Evolutionary conservation across 2,329 filamentous ascomycete species (phyloP).

Genomic region (Drechslerella coelobrocha): DNA sequence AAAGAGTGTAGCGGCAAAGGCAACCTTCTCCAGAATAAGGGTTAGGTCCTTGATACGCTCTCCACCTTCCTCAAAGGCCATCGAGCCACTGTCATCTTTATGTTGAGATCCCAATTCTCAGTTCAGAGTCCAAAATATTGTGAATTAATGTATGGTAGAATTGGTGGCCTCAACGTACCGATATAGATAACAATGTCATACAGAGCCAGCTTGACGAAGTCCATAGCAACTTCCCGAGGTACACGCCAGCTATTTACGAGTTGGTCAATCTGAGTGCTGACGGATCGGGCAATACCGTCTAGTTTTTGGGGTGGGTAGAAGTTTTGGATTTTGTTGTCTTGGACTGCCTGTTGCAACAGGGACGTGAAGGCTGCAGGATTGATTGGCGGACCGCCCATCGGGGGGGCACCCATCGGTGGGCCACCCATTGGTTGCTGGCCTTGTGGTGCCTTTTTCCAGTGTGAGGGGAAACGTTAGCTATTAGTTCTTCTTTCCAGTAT

Average conservation of each 20-base stretch:
- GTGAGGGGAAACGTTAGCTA: slow-evolving; percentile 4
- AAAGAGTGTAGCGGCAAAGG: slow-evolving; percentile 72
- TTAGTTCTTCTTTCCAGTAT: neutral
- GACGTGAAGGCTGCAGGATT: slow-evolving; percentile 38
- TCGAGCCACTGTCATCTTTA: slow-evolving; percentile 71
- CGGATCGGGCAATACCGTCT: slow-evolving; percentile 14
- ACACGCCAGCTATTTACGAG: slow-evolving; percentile 55
- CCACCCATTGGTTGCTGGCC: slow-evolving; percentile 41
- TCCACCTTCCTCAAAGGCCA: slow-evolving; percentile 72
- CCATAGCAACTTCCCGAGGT: slow-evolving; percentile 56
- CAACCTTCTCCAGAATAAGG: slow-evolving; percentile 69
- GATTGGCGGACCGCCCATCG: slow-evolving; percentile 14
- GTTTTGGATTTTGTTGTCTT: slow-evolving; percentile 43
- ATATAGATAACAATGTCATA: slow-evolving; percentile 57
- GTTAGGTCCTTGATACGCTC: slow-evolving; percentile 71
- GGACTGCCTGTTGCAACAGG: slow-evolving; percentile 47
- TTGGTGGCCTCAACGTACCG: slow-evolving; percentile 51
- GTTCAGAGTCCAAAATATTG: too few relatives aligned
- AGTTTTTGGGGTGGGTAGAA: slow-evolving; percentile 46
- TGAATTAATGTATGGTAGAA: too few relatives aligned
- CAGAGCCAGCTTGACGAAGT: slow-evolving; percentile 57
- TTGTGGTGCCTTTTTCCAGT: slow-evolving; percentile 21
- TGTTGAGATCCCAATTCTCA: slow-evolving; percentile 14
- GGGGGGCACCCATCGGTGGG: slow-evolving; percentile 30
- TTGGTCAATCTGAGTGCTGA: slow-evolving; percentile 39